phyloP scores from a whole-genome alignment of 257 asterid genomes.

The Vinca minor region DNA sequence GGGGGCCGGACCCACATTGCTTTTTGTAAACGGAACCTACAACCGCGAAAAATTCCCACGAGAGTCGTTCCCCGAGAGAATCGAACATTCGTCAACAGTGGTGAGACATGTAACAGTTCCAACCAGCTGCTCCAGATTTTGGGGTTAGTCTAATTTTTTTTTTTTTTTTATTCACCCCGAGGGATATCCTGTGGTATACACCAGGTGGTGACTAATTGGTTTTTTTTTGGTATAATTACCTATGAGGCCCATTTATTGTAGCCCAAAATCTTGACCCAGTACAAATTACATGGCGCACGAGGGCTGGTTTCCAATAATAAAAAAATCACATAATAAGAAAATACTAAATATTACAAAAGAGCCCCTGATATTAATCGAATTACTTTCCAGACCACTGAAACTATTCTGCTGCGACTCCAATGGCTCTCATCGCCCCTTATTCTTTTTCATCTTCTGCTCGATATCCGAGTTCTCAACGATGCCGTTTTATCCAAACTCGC shows the following conservation, averaged over 20 bases:
- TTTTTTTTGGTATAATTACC: no score
- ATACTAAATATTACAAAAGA: neutral
- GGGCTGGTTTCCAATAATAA: neutral
- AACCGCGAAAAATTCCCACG: no score
- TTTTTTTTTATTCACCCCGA: no score
- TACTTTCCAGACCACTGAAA: neutral
- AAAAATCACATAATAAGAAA: neutral
- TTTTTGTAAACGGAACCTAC: no score
- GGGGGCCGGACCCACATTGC: no score
- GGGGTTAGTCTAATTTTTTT: no score
- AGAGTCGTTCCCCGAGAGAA: no score
- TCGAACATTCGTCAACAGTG: no score
- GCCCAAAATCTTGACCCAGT: constrained; percentile 1
- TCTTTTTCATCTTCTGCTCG: constrained; percentile 23
- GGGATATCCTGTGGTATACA: no score
- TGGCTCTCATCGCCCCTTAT: constrained; percentile 46
- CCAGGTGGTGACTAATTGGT: no score
- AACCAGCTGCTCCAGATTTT: no score
- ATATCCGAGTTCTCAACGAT: constrained; percentile 21
- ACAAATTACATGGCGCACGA: neutral
- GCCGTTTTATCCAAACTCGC: constrained; percentile 22
- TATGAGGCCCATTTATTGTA: neutral
- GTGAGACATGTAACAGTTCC: no score
- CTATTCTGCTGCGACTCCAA: constrained; percentile 10
- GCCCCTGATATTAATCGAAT: neutral